Evolutionary conservation across 352 stramenopile species (phyloP), one percentile per base, ranked within the genome.

Genomic region (Phytophthora tubulina): DNA sequence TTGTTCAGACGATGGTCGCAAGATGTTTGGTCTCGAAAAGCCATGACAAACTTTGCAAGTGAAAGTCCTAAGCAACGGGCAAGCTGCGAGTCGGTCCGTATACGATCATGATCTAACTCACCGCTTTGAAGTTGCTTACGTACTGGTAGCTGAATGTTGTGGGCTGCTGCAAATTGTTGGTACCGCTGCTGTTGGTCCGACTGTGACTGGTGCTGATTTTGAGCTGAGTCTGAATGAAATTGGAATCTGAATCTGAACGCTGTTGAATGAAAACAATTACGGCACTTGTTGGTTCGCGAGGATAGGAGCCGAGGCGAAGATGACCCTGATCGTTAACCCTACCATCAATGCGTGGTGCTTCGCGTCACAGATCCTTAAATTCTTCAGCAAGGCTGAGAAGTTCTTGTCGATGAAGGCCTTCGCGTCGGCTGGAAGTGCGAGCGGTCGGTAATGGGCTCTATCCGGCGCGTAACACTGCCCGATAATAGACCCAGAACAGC

Each of bases 401-500:
- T 55, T 33, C 8, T 66, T 54, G 55, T 72, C 64, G 6, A 72
- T 66, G 30, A 61, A 66, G 1, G 4, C 5, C 30, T 72, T 72
- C 2, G 64, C 48, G 6, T 66, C 54, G 36, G 63, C 13, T n/a
- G n/a, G n/a, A n/a, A n/a, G n/a, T n/a, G n/a, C n/a, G n/a, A n/a
- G n/a, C n/a, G n/a, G n/a, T n/a, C 36, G 58, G 31, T 66, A 66
- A 9, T 72, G 55, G 0, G 55, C 46, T 51, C 48, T 5, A 39
- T 59, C 4, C 11, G 49, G 4, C 41, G n/a, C 54, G 3, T 51
- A 72, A 15, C 64, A 72, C 0, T 72, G 45, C 3, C 64, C 46
- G 13, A 32, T 36, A 2, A 31, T 7, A 6, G 55, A 55, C 4
- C 64, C 64, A 1, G 11, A 38, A 14, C 48, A 71, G 4, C 54